These are phyloP conservation scores for Podaxis sp. DNA, from an alignment of 768 basidiomycete species.

Conservation along the genomic window DNA sequence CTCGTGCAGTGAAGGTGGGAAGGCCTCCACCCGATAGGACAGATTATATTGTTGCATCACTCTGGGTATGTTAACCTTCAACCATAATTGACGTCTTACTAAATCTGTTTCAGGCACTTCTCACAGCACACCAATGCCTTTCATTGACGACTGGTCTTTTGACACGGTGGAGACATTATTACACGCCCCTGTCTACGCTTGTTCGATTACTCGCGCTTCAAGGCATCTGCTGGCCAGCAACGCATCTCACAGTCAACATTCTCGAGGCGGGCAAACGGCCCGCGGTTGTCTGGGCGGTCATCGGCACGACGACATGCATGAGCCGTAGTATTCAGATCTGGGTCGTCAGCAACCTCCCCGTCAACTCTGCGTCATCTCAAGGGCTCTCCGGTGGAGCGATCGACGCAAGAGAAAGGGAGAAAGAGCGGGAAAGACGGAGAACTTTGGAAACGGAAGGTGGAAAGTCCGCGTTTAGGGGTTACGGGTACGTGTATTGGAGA, in stretches of 20 bases:
- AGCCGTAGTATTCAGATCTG: constrained; percentile 87
- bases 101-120: constrained; percentile 49
- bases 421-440: constrained; percentile 6
- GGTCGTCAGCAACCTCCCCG: constrained; percentile 87
- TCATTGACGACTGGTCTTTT: constrained; percentile 84
- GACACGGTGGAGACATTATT: constrained; percentile 87
- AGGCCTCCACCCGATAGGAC: constrained; percentile 44
- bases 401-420: neutral
- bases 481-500: constrained; percentile 8
- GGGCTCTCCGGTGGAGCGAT: neutral
- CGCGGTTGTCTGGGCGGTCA: constrained; percentile 84
- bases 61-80: constrained; percentile 54
- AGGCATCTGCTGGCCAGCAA: constrained; percentile 95
- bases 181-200: constrained; percentile 81
- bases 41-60: constrained; percentile 62
- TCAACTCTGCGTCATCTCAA: constrained; percentile 9
- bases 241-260: constrained; percentile 75
- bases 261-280: constrained; percentile 69
- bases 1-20: constrained; percentile 27
- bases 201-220: constrained; percentile 91
- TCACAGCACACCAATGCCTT: constrained; percentile 90
- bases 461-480: constrained; percentile 1
- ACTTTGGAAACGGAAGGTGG: constrained; percentile 4
- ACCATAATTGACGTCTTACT: neutral
- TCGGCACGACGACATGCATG: constrained; percentile 84